Evolutionary conservation across 2,329 filamentous ascomycete genomes (phyloP).

Genomic region (Monosporascus ibericus): DNA sequence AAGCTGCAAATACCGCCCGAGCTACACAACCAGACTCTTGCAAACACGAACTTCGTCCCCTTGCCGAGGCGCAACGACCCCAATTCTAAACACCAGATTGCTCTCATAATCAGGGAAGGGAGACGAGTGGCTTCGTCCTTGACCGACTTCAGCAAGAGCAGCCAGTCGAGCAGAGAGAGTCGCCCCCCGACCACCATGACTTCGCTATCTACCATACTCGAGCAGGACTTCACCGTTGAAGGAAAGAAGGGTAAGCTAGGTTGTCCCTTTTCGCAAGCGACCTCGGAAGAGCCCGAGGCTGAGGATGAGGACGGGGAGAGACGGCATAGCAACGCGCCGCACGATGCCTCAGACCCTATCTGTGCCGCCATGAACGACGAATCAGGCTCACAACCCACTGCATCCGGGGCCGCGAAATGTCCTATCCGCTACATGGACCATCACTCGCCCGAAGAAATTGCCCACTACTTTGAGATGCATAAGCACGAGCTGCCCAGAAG

Average conservation of each 20-base stretch:
- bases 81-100: constrained; percentile 51
- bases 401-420: constrained; percentile 58
- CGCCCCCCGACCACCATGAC: constrained; percentile 43
- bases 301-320: constrained; percentile 21
- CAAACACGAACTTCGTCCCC: constrained; percentile 46
- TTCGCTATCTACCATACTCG: constrained; percentile 61
- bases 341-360: constrained; percentile 52
- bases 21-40: constrained; percentile 37
- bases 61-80: constrained; percentile 43
- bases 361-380: constrained; percentile 60
- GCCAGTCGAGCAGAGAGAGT: constrained; percentile 42
- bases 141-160: constrained; percentile 45
- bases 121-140: constrained; percentile 49
- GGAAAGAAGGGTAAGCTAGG: constrained; percentile 71
- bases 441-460: constrained; percentile 88
- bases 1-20: constrained; percentile 61
- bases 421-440: constrained; percentile 90
- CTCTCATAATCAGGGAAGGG: constrained; percentile 58
- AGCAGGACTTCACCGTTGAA: constrained; percentile 85
- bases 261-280: constrained; percentile 64
- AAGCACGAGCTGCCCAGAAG: constrained; percentile 92
- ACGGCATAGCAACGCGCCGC: constrained; percentile 31
- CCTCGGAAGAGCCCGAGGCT: constrained; percentile 33
- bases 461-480: constrained; percentile 87
- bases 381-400: constrained; percentile 45